phyloP scores from a whole-genome alignment of 345 rosid species.

The Hibiscus syriacus region DNA sequence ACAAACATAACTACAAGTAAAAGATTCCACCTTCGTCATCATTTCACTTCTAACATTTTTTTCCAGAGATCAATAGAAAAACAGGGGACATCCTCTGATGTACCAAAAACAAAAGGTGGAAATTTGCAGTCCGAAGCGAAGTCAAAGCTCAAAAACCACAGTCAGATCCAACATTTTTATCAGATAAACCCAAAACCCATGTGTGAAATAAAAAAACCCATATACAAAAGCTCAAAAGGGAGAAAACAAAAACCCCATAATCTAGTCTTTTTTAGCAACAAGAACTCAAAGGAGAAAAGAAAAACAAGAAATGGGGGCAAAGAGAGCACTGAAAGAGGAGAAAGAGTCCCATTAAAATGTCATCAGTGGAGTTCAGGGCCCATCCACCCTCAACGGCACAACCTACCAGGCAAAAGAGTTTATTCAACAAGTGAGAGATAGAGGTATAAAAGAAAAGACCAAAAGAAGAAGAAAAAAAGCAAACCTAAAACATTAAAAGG shows the following conservation, averaged over 20 bases:
- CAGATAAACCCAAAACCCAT: slow-evolving; percentile 22
- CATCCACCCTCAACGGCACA: slow-evolving; percentile 39
- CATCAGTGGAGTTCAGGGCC: slow-evolving; percentile 20
- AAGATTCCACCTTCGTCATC: background rate
- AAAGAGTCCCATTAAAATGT: slow-evolving; percentile 21
- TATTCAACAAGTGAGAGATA: slow-evolving; percentile 20
- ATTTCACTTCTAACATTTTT: background rate
- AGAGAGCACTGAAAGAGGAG: slow-evolving; percentile 35
- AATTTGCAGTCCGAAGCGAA: background rate
- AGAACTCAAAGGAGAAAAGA: slow-evolving; percentile 7
- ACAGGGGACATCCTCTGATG: too few relatives aligned
- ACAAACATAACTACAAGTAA: slow-evolving; percentile 6
- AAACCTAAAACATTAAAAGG: slow-evolving; percentile 35
- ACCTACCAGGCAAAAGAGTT: slow-evolving; percentile 43
- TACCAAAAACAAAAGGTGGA: too few relatives aligned
- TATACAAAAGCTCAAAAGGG: slow-evolving; percentile 16
- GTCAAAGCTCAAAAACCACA: slow-evolving; percentile 1
- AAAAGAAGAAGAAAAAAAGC: slow-evolving; percentile 13
- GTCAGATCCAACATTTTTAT: slow-evolving; percentile 15
- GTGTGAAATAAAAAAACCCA: slow-evolving; percentile 26
- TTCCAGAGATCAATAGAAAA: slow-evolving; percentile 5
- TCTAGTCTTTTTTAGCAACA: slow-evolving; percentile 14
- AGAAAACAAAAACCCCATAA: slow-evolving; percentile 17
- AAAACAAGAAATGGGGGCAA: slow-evolving; percentile 26
- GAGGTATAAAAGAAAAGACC: slow-evolving; percentile 8